Evolutionary conservation across 2,329 filamentous ascomycete species (phyloP).

Genomic region (Penicillium sp.): DNA sequence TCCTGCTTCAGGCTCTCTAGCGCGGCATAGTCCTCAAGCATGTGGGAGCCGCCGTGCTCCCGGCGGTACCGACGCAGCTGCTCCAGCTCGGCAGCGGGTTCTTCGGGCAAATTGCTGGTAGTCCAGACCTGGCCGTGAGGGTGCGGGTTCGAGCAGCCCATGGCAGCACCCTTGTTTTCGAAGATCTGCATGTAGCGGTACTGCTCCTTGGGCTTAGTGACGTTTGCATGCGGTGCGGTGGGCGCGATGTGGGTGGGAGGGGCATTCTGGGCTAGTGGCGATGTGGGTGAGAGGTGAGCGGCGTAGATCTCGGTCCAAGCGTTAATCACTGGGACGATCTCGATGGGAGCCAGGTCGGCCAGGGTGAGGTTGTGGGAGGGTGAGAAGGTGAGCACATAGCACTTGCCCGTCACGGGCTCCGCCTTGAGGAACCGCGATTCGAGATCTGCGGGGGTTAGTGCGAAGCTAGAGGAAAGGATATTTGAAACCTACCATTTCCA

Average conservation of each 20-base stretch:
- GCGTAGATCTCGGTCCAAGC: slow-evolving; percentile 93
- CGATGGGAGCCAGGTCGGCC: slow-evolving; percentile 75
- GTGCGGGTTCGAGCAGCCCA: slow-evolving; percentile 98
- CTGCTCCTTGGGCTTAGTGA: slow-evolving; percentile 66
- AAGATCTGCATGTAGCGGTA: slow-evolving; percentile 99
- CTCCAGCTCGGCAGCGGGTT: slow-evolving; percentile 75
- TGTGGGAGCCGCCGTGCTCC: slow-evolving; percentile 70
- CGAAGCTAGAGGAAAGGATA: neutral
- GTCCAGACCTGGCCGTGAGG: slow-evolving; percentile 98
- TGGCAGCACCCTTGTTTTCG: slow-evolving; percentile 95
- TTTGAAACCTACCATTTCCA: slow-evolving; percentile 47
- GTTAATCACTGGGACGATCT: slow-evolving; percentile 81
- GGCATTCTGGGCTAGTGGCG: slow-evolving; percentile 58
- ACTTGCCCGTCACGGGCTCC: slow-evolving; percentile 87
- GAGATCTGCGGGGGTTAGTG: slow-evolving; percentile 54
- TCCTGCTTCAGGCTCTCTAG: slow-evolving; percentile 81
- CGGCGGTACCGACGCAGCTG: slow-evolving; percentile 77
- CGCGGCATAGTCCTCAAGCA: slow-evolving; percentile 83
- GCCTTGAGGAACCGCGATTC: slow-evolving; percentile 77
- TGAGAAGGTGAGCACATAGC: slow-evolving; percentile 95
- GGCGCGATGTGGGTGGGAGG: slow-evolving; percentile 50
- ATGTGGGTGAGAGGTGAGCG: slow-evolving; percentile 72
- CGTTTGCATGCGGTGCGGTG: slow-evolving; percentile 44
- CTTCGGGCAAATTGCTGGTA: slow-evolving; percentile 85
- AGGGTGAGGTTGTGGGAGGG: slow-evolving; percentile 87